A percentile compares a stretch with the other conserved stretches of the same genome.
These are phyloP conservation scores for Mycena citricolor DNA, from an alignment of 1,284 basidiomycete genomes.

Conservation along the genomic window DNA sequence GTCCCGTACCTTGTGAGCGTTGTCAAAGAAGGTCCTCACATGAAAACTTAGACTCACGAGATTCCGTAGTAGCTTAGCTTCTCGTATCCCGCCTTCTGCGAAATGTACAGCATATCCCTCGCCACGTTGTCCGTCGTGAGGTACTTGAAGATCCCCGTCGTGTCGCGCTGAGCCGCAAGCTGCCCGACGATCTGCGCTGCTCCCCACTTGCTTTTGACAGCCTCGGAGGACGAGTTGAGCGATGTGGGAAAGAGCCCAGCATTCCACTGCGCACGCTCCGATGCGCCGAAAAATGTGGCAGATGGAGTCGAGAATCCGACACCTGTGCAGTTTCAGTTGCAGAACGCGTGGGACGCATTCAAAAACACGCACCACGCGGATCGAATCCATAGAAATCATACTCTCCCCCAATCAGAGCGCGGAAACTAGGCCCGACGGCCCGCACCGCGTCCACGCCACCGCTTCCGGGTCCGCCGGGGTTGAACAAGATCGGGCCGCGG, in stretches of 20 bases:
- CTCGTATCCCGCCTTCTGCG: constrained; percentile 13
- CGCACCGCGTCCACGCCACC: constrained; percentile 40
- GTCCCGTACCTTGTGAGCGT: constrained; percentile 7
- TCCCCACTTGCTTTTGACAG: constrained; percentile 4
- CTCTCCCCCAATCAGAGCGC: constrained; percentile 39
- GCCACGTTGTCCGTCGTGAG: constrained; percentile 20
- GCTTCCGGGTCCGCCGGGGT: constrained; percentile 54
- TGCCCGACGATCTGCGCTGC: constrained; percentile 6
- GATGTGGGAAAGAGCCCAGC: constrained; percentile 6
- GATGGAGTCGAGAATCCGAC: constrained; percentile 16
- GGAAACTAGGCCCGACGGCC: constrained; percentile 30
- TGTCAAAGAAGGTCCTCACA: background rate
- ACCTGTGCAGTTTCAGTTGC: background rate
- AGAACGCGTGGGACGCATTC: background rate
- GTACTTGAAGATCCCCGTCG: constrained; percentile 10
- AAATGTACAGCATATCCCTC: constrained; percentile 18
- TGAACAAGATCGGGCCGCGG: constrained; percentile 47
- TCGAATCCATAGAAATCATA: constrained; percentile 56
- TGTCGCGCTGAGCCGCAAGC: constrained; percentile 13
- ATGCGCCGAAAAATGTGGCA: constrained; percentile 13
- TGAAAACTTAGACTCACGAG: constrained; percentile 9
- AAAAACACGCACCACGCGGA: constrained; percentile 34
- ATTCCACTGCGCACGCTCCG: constrained; percentile 15
- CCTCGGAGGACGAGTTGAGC: constrained; percentile 12
- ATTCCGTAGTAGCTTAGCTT: constrained; percentile 18